Conservation (phyloP, 179 eudicot genomes). For the Carnegiea gigantea region DNA sequence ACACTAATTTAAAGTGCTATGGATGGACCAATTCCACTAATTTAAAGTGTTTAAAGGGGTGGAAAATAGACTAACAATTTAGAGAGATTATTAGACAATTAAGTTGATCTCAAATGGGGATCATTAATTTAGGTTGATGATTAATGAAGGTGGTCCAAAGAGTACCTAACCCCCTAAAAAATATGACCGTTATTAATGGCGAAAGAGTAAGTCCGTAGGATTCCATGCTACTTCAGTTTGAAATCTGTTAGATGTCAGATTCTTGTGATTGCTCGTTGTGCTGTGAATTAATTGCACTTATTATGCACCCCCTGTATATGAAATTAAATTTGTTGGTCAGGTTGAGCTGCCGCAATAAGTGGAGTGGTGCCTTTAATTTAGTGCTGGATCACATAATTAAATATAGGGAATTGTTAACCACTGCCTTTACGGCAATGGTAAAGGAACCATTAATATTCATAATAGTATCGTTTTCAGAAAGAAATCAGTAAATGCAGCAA, state of each 20-base stretch:
- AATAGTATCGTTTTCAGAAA: too few species aligned
- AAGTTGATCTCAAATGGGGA: too few species aligned
- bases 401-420: too few species aligned
- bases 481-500: too few species aligned
- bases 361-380: not conserved
- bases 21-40: too few species aligned
- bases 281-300: not conserved
- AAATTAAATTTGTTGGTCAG: not conserved
- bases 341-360: not conserved
- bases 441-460: too few species aligned
- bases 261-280: constrained; percentile 1
- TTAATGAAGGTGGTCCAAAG: not conserved
- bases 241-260: constrained; percentile 5
- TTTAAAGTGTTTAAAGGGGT: too few species aligned
- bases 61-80: too few species aligned
- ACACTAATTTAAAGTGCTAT: too few species aligned
- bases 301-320: not conserved
- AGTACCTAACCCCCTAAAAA: not conserved
- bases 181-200: not conserved
- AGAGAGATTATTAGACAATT: too few species aligned
- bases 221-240: not conserved
- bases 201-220: not conserved
- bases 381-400: not conserved
- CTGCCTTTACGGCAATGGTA: too few species aligned
- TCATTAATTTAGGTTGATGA: not conserved